Percentiles rank a stretch among this genome's conserved stretches.
These are phyloP conservation scores for Chlorella sp. DNA, from an alignment of 139 green algal species.

Conservation along the genomic window DNA sequence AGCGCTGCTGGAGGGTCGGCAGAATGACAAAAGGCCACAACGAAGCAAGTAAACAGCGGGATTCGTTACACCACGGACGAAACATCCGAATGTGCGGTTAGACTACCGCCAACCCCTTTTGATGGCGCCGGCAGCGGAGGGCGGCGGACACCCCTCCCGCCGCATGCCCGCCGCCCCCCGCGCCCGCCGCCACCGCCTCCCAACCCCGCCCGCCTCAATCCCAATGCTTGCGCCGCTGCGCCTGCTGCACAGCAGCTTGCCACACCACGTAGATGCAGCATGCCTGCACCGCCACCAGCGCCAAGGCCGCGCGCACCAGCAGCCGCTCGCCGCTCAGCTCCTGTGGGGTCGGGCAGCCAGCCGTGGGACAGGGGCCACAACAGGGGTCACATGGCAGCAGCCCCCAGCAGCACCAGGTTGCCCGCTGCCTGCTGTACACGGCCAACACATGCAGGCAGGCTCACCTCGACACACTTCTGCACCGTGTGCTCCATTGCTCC, in stretches of 20 bases:
- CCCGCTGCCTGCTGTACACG: not conserved
- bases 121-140: too few relatives aligned
- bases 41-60: too few relatives aligned
- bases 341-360: not conserved
- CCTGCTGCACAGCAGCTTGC: not conserved
- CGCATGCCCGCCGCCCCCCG: too few relatives aligned
- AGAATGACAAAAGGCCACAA: too few relatives aligned
- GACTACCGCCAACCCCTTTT: too few relatives aligned
- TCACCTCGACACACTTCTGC: not conserved
- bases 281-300: conserved; percentile 2
- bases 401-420: not conserved
- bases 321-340: not conserved
- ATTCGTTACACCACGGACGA: too few relatives aligned
- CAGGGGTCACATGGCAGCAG: not conserved
- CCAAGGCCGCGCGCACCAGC: not conserved
- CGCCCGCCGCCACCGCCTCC: too few relatives aligned
- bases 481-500: not conserved
- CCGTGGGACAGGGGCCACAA: not conserved
- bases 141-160: too few relatives aligned
- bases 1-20: too few relatives aligned
- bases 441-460: not conserved
- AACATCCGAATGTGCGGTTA: too few relatives aligned
- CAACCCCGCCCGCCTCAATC: not conserved
- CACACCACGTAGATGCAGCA: not conserved
- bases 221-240: not conserved